Evolutionary conservation across 164 flowering plant species (phyloP).

Genomic region (Litsea cubeba): DNA sequence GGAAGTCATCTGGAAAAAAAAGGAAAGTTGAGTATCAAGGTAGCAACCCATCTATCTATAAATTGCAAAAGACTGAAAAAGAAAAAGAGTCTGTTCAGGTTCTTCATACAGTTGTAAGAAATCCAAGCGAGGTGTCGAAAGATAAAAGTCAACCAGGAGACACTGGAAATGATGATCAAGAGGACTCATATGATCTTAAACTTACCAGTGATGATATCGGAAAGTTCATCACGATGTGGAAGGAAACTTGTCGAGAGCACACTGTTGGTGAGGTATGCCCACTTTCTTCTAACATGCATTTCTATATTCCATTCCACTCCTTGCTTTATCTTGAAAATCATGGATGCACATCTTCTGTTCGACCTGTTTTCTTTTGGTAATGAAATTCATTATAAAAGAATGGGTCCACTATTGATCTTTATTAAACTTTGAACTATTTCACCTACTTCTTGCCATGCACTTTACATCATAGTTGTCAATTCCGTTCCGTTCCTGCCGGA

Average conservation of each 20-base stretch:
- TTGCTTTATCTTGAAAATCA: background rate
- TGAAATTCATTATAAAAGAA: background rate
- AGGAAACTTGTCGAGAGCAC: conserved; percentile 58
- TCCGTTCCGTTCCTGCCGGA: too few species aligned
- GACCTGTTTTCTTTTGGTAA: background rate
- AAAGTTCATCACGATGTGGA: conserved; percentile 72
- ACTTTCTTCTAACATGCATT: background rate
- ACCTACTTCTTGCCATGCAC: too few species aligned
- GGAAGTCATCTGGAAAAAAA: conserved; percentile 33
- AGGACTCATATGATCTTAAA: conserved; percentile 16
- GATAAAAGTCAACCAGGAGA: conserved; percentile 5
- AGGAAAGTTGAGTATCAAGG: conserved; percentile 33
- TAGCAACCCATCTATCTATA: conserved; percentile 15
- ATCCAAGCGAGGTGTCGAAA: background rate
- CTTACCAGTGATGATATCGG: conserved; percentile 28
- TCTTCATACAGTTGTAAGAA: background rate
- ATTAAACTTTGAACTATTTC: background rate
- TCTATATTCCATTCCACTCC: background rate
- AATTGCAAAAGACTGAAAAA: conserved; percentile 25
- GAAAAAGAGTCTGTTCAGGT: background rate
- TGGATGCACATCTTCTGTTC: background rate
- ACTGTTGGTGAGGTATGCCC: conserved; percentile 47
- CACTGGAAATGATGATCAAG: background rate
- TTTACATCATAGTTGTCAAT: too few species aligned
- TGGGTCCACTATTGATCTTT: background rate